Evolutionary conservation across 352 stramenopile genomes (phyloP).

Genomic region (Globisporangium mamillatum): DNA sequence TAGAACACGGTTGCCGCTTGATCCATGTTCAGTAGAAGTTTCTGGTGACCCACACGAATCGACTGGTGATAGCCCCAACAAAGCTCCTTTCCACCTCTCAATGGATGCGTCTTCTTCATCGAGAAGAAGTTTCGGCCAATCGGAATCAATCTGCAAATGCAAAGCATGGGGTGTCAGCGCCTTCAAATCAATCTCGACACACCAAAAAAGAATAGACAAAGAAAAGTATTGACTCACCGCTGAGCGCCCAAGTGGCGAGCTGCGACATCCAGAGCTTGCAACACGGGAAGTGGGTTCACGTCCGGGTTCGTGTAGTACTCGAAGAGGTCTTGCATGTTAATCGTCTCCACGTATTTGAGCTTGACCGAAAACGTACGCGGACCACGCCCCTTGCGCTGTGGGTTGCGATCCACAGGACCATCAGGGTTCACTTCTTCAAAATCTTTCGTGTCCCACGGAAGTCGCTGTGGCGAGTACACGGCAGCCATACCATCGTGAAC

Average conservation of each 20-base stretch:
- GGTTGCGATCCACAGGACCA: not conserved
- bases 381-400: not conserved
- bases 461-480: not conserved
- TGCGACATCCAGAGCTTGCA: not conserved
- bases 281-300: not conserved
- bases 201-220: not conserved
- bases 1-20: not conserved
- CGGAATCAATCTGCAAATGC: not conserved
- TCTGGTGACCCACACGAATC: not conserved
- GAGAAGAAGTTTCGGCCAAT: not conserved
- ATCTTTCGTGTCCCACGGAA: slow-evolving; percentile 1
- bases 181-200: not conserved
- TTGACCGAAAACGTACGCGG: not conserved
- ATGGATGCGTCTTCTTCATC: not conserved
- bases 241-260: not conserved
- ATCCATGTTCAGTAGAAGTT: not conserved
- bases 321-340: slow-evolving; percentile 1
- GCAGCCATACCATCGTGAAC: not conserved
- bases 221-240: not conserved
- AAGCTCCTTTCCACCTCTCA: not conserved
- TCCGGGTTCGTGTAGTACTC: not conserved
- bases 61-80: not conserved
- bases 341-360: not conserved
- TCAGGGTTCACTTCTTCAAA: not conserved
- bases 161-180: not conserved